Evolutionary conservation across 2,329 filamentous ascomycete genomes (phyloP).

Genomic region (Fusarium sp.): DNA sequence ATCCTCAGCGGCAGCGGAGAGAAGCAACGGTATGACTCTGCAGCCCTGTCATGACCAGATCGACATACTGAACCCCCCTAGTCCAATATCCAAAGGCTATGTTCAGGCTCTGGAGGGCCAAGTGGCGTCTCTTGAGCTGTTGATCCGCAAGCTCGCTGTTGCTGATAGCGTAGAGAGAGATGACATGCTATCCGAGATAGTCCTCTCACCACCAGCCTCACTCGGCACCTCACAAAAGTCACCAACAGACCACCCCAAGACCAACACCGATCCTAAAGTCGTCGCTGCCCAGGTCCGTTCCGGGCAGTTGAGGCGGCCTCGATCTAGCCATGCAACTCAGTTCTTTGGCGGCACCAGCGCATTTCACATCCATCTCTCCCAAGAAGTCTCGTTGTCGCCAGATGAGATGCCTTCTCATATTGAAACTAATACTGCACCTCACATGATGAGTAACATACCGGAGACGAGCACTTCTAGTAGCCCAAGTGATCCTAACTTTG

Average conservation of each 20-base stretch:
- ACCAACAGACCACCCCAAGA: constrained; percentile 39
- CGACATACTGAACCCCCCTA: constrained; percentile 35
- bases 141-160: constrained; percentile 60
- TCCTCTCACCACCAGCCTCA: constrained; percentile 48
- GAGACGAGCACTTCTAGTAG: constrained; percentile 37
- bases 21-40: constrained; percentile 56
- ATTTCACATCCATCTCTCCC: constrained; percentile 57
- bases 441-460: constrained; percentile 19
- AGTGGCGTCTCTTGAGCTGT: constrained; percentile 60
- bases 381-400: constrained; percentile 45
- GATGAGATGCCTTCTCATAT: constrained; percentile 25
- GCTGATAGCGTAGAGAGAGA: constrained; percentile 57
- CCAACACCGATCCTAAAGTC: constrained; percentile 50
- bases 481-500: constrained; percentile 48
- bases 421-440: constrained; percentile 30
- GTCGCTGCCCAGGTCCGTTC: constrained; percentile 52
- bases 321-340: constrained; percentile 58
- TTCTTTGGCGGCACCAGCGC: constrained; percentile 65
- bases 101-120: constrained; percentile 63
- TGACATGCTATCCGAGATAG: constrained; percentile 57
- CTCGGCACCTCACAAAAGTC: constrained; percentile 31
- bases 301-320: constrained; percentile 56
- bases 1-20: constrained; percentile 58
- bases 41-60: not conserved
- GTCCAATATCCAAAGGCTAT: constrained; percentile 61